These are phyloP conservation scores for Petunia secreta DNA, from an alignment of 257 asterid species.

Conservation along the genomic window DNA sequence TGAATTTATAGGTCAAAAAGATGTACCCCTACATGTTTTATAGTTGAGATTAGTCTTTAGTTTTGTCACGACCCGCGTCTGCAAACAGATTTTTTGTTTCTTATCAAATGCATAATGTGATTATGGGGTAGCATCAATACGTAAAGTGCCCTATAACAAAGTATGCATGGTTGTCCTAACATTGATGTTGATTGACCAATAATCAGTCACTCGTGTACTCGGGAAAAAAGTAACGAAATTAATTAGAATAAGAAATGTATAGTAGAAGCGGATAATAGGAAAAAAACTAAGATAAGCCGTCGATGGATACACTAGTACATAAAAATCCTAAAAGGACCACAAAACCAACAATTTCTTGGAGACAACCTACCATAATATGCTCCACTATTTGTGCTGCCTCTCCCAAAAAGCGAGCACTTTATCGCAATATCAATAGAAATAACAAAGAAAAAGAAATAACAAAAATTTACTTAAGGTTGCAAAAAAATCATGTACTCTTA, in stretches of 20 bases:
- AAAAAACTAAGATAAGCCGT: neutral
- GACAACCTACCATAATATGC: slow-evolving; percentile 59
- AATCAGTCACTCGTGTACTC: too few species aligned
- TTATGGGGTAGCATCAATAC: too few species aligned
- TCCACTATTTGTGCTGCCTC: slow-evolving; percentile 59
- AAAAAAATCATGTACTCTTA: neutral
- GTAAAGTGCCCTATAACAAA: too few species aligned
- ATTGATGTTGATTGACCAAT: too few species aligned
- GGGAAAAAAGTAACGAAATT: neutral
- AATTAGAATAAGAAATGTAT: neutral
- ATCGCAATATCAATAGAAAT: neutral
- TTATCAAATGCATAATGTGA: too few species aligned
- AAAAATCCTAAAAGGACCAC: slow-evolving; percentile 27
- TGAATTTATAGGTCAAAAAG: too few species aligned
- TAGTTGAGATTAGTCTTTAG: too few species aligned
- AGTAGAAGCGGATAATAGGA: neutral
- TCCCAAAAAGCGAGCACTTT: slow-evolving; percentile 36
- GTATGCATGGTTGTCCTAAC: too few species aligned
- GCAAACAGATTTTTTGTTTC: too few species aligned
- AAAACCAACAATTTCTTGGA: slow-evolving; percentile 40
- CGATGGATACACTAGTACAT: neutral
- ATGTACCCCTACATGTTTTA: too few species aligned
- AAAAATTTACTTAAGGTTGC: neutral
- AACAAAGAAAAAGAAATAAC: neutral
- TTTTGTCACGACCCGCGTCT: too few species aligned